phyloP scores from a whole-genome alignment of 2,329 filamentous ascomycete species.

The Stachybotrys elegans region DNA sequence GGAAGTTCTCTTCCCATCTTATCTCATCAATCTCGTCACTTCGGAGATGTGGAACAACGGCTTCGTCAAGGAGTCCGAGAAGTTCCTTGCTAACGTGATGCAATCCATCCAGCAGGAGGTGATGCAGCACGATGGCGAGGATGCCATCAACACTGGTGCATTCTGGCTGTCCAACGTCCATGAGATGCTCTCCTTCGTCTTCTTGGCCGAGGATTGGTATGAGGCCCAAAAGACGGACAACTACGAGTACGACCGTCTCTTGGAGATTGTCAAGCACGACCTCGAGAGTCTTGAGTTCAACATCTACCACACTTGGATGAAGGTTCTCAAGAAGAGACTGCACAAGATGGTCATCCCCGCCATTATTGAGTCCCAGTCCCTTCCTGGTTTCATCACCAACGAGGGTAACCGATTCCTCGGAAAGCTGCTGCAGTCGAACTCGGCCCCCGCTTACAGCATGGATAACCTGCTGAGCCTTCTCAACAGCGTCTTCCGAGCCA shows the following conservation, averaged over 20 bases:
- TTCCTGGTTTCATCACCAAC: constrained; percentile 97
- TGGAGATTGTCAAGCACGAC: constrained; percentile 99
- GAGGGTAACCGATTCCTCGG: constrained; percentile 97
- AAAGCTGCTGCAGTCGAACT: constrained; percentile 89
- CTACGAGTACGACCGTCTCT: constrained; percentile 93
- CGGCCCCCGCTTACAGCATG: constrained; percentile 96
- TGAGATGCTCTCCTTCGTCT: constrained; percentile 99
- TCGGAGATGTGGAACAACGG: constrained; percentile 99
- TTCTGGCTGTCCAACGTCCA: constrained; percentile 99
- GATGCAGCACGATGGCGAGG: constrained; percentile 97
- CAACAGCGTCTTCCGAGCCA: constrained; percentile 96
- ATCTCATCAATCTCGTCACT: constrained; percentile 97
- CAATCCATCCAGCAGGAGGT: constrained; percentile 99
- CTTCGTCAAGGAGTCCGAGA: constrained; percentile 98
- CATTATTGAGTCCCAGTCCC: constrained; percentile 97
- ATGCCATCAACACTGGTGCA: constrained; percentile 92
- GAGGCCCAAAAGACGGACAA: constrained; percentile 99
- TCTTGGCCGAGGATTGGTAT: constrained; percentile 98
- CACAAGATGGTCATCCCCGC: constrained; percentile 99
- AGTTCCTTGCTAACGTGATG: constrained; percentile 98
- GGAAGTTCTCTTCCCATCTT: constrained; percentile 96
- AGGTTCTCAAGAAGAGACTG: constrained; percentile 97
- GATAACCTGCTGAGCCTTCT: constrained; percentile 93
- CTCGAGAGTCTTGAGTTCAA: constrained; percentile 98
- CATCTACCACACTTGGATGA: constrained; percentile 99